A percentile compares a stretch with the other conserved stretches of the same genome.
Evolutionary conservation across 2,329 filamentous ascomycete genomes (phyloP).

Genomic region (Chaetomium sp.): DNA sequence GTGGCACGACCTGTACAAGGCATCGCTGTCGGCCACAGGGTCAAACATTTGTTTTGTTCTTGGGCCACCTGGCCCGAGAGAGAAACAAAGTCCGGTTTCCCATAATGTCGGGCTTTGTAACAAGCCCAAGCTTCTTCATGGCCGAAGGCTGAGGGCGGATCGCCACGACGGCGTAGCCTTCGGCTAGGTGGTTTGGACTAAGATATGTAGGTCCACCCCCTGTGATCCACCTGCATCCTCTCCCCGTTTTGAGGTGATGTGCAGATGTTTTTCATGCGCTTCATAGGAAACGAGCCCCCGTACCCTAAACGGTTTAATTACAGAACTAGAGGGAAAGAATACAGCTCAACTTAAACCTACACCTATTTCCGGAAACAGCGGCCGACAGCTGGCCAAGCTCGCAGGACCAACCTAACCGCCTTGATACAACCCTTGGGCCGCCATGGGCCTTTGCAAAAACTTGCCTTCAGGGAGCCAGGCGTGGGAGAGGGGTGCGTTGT

Average conservation of each 20-base stretch:
- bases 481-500: background rate
- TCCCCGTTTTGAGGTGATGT: slow-evolving; percentile 17
- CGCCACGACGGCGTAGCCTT: slow-evolving; percentile 9
- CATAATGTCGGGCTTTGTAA: background rate
- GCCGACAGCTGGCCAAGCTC: slow-evolving; percentile 5
- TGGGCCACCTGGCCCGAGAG: background rate
- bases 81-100: slow-evolving; percentile 3
- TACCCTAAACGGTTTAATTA: no score
- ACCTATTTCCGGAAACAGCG: background rate
- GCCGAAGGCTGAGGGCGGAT: slow-evolving; percentile 4
- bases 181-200: slow-evolving; percentile 2
- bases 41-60: background rate
- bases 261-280: slow-evolving; percentile 20
- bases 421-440: slow-evolving; percentile 10
- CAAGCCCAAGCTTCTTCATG: no score
- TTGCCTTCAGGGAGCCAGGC: slow-evolving; percentile 6
- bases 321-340: no score
- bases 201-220: slow-evolving; percentile 1
- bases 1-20: background rate
- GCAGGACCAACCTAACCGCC: slow-evolving; percentile 1
- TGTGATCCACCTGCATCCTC: background rate
- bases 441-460: background rate
- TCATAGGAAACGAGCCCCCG: slow-evolving; percentile 5
- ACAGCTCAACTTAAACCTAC: background rate
- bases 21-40: background rate